Base-by-base conservation (phyloP, 495 filamentous ascomycete genomes). In the Penicillium mononematosum region DNA sequence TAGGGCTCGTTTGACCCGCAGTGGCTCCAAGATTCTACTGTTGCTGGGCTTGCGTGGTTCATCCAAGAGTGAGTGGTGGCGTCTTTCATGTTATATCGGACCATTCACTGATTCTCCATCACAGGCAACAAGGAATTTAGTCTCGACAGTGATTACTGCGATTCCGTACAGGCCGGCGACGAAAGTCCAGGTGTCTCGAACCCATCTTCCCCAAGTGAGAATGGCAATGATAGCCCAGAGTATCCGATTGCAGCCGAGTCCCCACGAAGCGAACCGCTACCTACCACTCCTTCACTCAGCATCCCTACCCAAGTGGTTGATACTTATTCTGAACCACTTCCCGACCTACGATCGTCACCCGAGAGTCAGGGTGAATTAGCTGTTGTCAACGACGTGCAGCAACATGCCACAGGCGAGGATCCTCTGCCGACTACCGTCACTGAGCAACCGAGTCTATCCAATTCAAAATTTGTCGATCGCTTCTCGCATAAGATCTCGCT, bases 401-500 rank as follows among this genome's bases (percentile, higher is more conserved):
- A 29, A 11, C 22, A 56, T 41, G 4, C n/a, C 10, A 17, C 43
- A 17, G 44, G 17, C 12, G 38, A 48, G 17, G 20, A 22, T 12
- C 12, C 20, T 5, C 22, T 20, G 1, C 10, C 56, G 24, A 32
- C 54, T 32, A 48, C 32, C 27, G 8, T n/a, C 32, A 46, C 10
- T 42, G 55, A 56, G n/a, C 38, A 56, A 24, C 32, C 60, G 50
- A 50, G 46, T 46, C 41, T 31, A n/a, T 46, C 60, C 45, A 55
- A 63, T 50, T 48, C 69, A 24, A 72, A 64, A 45, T 65, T 81
- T 17, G 65, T 74, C 49, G 65, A 72, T 45, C 75, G 78, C 29
- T 61, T 85, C 17, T 75, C 80, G 3, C 73, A 73, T 36, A 83
- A 74, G 58, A 46, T 85, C 19, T 84, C 81, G 0, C 65, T 68